Evolutionary conservation across 2,329 filamentous ascomycete genomes (phyloP).

Genomic region (Thermothelomyces thermophilus): DNA sequence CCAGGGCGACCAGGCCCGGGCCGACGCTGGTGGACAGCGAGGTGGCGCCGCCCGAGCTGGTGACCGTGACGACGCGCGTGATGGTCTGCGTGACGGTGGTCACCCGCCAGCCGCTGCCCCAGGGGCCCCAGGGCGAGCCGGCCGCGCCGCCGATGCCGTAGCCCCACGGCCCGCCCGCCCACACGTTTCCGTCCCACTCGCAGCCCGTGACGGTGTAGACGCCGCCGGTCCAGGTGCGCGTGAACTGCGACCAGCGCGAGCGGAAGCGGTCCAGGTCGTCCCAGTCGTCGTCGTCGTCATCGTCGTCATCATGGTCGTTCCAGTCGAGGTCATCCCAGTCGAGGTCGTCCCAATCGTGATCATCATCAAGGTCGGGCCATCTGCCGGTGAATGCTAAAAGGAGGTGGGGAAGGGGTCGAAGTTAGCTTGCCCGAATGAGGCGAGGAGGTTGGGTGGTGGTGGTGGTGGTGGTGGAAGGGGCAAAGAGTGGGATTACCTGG

Average conservation of each 20-base stretch:
- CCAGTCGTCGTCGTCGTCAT: conserved; percentile 10
- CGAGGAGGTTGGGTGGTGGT: not conserved
- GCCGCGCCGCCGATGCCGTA: conserved; percentile 31
- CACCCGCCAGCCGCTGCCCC: conserved; percentile 38
- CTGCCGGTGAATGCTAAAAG: conserved; percentile 17
- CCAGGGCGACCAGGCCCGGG: conserved; percentile 28
- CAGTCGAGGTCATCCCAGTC: not conserved
- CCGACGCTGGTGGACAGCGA: conserved; percentile 25
- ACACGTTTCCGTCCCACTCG: conserved; percentile 35
- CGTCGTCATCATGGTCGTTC: not conserved
- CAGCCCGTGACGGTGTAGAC: conserved; percentile 39
- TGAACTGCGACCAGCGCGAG: conserved; percentile 6
- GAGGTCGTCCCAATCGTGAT: conserved; percentile 5
- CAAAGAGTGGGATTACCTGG: conserved; percentile 15
- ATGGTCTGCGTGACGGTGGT: conserved; percentile 30
- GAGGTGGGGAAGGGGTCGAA: not conserved
- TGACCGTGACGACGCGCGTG: conserved; percentile 31
- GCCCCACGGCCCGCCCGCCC: conserved; percentile 35
- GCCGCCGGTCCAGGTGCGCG: conserved; percentile 33
- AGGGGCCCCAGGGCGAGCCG: conserved; percentile 33
- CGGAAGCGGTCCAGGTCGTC: not conserved
- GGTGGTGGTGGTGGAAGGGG: not conserved
- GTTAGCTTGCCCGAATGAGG: not conserved
- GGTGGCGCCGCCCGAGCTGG: conserved; percentile 17
- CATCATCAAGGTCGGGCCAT: conserved; percentile 5